phyloP scores from a whole-genome alignment of 1,139 yeast species.

The Blastobotrys malaysiensis region DNA sequence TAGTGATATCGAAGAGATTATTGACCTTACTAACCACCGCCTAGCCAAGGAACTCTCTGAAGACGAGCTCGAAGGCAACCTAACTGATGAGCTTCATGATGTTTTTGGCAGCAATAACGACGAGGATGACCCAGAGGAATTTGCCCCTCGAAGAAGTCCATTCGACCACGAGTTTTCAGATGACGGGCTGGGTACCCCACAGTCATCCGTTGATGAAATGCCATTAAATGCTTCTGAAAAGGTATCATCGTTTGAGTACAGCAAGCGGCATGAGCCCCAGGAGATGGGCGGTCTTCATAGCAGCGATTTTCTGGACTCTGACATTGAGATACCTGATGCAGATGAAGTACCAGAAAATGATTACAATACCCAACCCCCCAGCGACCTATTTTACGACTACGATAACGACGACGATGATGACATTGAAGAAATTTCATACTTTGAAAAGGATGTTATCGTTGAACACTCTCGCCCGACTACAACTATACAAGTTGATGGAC shows the following conservation, averaged over 20 bases:
- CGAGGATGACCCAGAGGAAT: constrained; percentile 1
- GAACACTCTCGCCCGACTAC: not conserved
- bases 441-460: not conserved
- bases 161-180: not conserved
- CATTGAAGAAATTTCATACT: not conserved
- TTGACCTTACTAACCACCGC: not conserved
- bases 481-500: not conserved
- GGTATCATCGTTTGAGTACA: not conserved
- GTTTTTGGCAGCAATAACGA: not conserved
- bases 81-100: not conserved
- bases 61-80: not conserved
- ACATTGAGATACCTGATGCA: not conserved
- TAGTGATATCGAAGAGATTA: not conserved
- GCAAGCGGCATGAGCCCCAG: not conserved
- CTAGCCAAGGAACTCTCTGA: not conserved
- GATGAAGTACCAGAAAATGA: not conserved
- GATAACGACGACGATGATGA: not conserved
- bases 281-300: not conserved
- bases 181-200: not conserved
- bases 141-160: not conserved
- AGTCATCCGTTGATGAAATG: not conserved
- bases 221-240: not conserved
- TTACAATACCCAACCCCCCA: not conserved
- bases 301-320: not conserved
- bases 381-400: not conserved